phyloP scores from a whole-genome alignment of 768 basidiomycete genomes.

The Trametes elegans region DNA sequence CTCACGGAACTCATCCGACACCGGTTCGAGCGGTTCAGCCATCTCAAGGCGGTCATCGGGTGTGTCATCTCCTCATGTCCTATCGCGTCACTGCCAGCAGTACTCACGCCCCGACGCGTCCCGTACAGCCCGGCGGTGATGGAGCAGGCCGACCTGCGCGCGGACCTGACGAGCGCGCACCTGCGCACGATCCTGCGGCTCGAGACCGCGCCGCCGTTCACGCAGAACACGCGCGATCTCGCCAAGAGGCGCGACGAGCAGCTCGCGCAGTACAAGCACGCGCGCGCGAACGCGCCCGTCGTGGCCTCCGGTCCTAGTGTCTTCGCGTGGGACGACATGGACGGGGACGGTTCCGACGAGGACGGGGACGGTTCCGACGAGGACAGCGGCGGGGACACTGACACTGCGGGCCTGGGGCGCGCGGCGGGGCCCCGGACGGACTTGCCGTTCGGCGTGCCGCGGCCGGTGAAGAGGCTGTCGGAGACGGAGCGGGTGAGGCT shows the following conservation, averaged over 20 bases:
- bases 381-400: neutral
- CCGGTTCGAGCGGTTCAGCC: conserved; percentile 40
- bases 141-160: neutral
- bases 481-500: conserved; percentile 26
- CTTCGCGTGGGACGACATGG: neutral
- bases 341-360: neutral
- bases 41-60: conserved; percentile 36
- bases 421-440: neutral
- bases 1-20: conserved; percentile 28
- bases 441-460: neutral
- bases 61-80: conserved; percentile 16
- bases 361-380: neutral
- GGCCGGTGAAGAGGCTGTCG: neutral
- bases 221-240: conserved; percentile 42
- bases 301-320: neutral
- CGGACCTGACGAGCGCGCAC: neutral
- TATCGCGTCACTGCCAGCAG: neutral
- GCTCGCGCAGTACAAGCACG: conserved; percentile 38
- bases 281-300: conserved; percentile 3
- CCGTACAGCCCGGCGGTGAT: neutral
- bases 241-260: conserved; percentile 7
- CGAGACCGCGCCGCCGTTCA: conserved; percentile 32
- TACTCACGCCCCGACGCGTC: neutral
- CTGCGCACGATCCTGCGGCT: conserved; percentile 8
- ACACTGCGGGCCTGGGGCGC: neutral